Conservation (phyloP, 371 early-diverging fungal species). For the Mucor mucedo region DNA sequence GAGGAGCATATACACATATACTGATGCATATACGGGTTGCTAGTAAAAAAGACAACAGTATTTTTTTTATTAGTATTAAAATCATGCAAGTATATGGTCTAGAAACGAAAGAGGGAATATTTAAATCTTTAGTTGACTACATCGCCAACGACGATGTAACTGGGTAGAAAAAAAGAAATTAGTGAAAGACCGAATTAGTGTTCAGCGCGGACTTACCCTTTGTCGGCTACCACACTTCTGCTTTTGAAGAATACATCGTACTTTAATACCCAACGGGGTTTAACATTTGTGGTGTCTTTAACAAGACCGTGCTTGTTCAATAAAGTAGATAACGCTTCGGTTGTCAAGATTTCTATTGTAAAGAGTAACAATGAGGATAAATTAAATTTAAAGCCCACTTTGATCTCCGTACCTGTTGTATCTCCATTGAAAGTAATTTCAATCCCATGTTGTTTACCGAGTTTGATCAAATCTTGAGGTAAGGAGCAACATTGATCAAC, state of each 20-base stretch:
- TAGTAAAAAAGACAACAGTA: too few species aligned
- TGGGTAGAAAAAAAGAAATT: not conserved
- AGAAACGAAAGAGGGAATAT: not conserved
- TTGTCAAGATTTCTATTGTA: conserved; percentile 40
- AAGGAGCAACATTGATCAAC: conserved; percentile 55
- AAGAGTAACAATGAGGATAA: not conserved
- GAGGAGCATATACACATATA: too few species aligned
- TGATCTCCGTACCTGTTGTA: conserved; percentile 40
- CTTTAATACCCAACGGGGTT: conserved; percentile 58
- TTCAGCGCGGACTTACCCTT: conserved; percentile 48
- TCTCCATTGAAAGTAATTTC: conserved; percentile 61
- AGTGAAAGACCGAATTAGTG: not conserved
- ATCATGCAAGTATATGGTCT: too few species aligned
- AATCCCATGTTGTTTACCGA: conserved; percentile 50
- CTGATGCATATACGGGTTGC: too few species aligned
- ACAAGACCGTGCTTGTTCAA: conserved; percentile 34
- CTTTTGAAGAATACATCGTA: conserved; percentile 58
- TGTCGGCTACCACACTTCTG: conserved; percentile 58
- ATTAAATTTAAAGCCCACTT: not conserved
- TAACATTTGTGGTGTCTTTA: conserved; percentile 11
- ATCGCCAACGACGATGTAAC: conserved; percentile 49
- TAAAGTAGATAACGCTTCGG: conserved; percentile 37
- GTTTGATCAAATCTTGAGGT: conserved; percentile 50
- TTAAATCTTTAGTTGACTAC: conserved; percentile 2
- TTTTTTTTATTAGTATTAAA: too few species aligned